Base-by-base conservation (phyloP, 345 rosid species). In the Euphorbia peplus region DNA sequence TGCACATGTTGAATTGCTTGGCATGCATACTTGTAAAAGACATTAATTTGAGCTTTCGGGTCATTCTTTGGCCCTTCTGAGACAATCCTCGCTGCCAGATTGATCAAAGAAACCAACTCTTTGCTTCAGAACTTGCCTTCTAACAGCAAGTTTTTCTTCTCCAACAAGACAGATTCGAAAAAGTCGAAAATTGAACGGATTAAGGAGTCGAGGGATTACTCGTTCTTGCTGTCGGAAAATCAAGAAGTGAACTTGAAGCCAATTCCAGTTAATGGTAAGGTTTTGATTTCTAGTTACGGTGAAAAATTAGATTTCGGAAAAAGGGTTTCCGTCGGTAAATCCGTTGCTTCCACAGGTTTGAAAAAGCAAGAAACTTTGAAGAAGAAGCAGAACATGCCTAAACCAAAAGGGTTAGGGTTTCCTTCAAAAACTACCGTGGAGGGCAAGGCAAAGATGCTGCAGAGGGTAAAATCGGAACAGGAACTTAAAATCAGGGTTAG, bases 11-110 rank as follows among this genome's bases (percentile, higher is more conserved):
- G n/a, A n/a, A n/a, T n/a, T n/a, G n/a, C n/a, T n/a, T n/a, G n/a
- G n/a, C n/a, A n/a, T n/a, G n/a, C n/a, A n/a, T n/a, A n/a, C n/a
- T n/a, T n/a, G n/a, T n/a, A n/a, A n/a, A n/a, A n/a, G n/a, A n/a
- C n/a, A n/a, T n/a, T n/a, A n/a, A n/a, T n/a, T n/a, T n/a, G n/a
- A n/a, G n/a, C n/a, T n/a, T n/a, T n/a, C 74, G 95, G 96, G 16
- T 89, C 92, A 42, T 93, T 93, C 76, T 93, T 90, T 85, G 96
- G 98, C 58, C 96, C 90, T 65, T 85, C 96, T 19, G 83, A 68
- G 75, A 88, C 96, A 39, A 82, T 82, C 47, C 85, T 93, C 60
- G 81, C 98, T 11, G 85, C 75, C 2, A 86, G 96, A 73, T 92
- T 91, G 64, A 85, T 89, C 70, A 88, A 83, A 75, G 96, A 93